Conservation (phyloP, 2,329 filamentous ascomycete species). For the Shiraia bambusicola region DNA sequence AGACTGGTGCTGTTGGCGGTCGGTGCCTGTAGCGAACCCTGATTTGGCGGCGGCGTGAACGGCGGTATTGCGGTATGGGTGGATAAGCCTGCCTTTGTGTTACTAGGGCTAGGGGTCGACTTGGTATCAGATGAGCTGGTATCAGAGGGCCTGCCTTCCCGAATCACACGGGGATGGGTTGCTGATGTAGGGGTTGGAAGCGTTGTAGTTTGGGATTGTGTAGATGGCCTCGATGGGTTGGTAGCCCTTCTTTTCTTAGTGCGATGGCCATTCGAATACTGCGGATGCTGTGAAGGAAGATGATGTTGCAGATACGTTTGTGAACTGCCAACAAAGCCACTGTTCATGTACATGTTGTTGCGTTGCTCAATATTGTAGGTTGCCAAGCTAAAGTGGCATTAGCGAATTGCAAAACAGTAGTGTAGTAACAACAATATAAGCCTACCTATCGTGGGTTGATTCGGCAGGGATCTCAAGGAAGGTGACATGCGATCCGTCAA, state of each 20-base stretch:
- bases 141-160: constrained; percentile 23
- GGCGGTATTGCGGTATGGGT: constrained; percentile 26
- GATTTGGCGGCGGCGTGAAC: constrained; percentile 32
- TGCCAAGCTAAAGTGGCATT: constrained; percentile 26
- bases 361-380: constrained; percentile 42
- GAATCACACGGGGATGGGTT: constrained; percentile 25
- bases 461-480: constrained; percentile 68
- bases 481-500: constrained; percentile 74
- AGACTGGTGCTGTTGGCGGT: constrained; percentile 22
- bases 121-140: constrained; percentile 22
- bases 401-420: constrained; percentile 6
- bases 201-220: constrained; percentile 24
- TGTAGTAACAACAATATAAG: not conserved
- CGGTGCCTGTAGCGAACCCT: constrained; percentile 16
- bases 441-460: constrained; percentile 58
- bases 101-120: constrained; percentile 25
- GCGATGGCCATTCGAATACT: constrained; percentile 34
- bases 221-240: constrained; percentile 23
- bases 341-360: constrained; percentile 41
- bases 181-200: constrained; percentile 36
- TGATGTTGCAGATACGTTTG: constrained; percentile 31
- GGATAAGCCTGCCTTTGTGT: constrained; percentile 21
- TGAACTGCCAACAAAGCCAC: constrained; percentile 27
- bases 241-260: constrained; percentile 42
- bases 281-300: constrained; percentile 23